Percentiles rank a stretch among this genome's conserved stretches.
phyloP scores from a whole-genome alignment of 1,139 yeast genomes.

The Taphrina betulina region DNA sequence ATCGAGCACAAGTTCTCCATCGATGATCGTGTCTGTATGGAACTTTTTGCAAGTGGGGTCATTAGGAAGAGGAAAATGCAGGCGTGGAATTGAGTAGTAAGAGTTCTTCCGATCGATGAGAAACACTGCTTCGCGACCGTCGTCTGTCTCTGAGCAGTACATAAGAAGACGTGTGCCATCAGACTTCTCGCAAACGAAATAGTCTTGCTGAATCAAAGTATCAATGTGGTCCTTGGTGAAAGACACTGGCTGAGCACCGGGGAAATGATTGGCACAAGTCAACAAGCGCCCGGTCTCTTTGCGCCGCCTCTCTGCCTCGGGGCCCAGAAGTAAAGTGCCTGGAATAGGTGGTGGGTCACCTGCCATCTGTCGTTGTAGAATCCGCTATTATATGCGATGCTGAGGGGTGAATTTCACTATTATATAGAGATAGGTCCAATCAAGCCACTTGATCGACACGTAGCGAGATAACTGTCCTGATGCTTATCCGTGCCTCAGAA shows the following conservation, averaged over 20 bases:
- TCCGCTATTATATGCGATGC: too few relatives aligned
- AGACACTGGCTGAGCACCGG: constrained; percentile 92
- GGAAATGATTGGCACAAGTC: constrained; percentile 27
- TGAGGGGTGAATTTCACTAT: constrained; percentile 64
- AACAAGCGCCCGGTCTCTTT: constrained; percentile 7
- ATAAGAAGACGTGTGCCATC: constrained; percentile 87
- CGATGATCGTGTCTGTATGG: constrained; percentile 85
- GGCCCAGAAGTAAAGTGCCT: constrained; percentile 14
- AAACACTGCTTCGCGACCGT: constrained; percentile 50
- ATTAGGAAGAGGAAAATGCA: constrained; percentile 73
- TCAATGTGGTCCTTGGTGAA: constrained; percentile 71
- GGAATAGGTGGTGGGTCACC: constrained; percentile 26
- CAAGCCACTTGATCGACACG: constrained; percentile 53
- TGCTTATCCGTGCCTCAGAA: too few relatives aligned
- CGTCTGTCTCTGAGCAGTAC: constrained; percentile 65
- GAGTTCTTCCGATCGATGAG: constrained; percentile 85
- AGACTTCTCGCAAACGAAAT: constrained; percentile 88
- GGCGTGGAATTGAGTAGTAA: constrained; percentile 66
- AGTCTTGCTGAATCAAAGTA: constrained; percentile 58
- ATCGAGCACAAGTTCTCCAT: constrained; percentile 80
- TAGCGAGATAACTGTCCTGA: constrained; percentile 54
- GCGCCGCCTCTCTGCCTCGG: constrained; percentile 14
- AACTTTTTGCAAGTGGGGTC: constrained; percentile 40
- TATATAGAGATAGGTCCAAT: constrained; percentile 56
- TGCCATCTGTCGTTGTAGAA: too few relatives aligned